phyloP scores from a whole-genome alignment of 129 eudicot species.

The Flaveria trinervia region DNA sequence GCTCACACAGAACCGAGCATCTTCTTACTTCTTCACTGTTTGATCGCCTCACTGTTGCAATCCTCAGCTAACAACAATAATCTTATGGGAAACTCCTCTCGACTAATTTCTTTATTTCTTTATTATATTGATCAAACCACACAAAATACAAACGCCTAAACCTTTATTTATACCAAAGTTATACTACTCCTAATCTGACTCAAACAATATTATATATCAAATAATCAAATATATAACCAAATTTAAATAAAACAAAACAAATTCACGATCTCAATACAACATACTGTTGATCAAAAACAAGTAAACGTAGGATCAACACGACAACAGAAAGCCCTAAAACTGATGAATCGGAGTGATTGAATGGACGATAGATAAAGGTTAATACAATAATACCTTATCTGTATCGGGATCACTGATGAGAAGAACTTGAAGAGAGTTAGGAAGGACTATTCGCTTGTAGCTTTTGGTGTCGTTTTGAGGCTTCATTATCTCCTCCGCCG shows the following conservation, averaged over 20 bases:
- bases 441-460: constrained; percentile 64
- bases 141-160: no score
- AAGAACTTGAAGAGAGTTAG: constrained; percentile 82
- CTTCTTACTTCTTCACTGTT: no score
- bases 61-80: no score
- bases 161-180: no score
- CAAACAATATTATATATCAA: no score
- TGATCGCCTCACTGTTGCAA: no score
- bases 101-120: no score
- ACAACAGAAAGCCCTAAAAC: constrained; percentile 16
- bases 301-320: background rate
- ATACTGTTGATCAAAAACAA: background rate
- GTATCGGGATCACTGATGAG: constrained; percentile 90
- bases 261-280: constrained; percentile 3
- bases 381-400: constrained; percentile 56
- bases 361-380: background rate
- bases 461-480: constrained; percentile 76
- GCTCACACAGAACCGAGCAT: no score
- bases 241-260: background rate
- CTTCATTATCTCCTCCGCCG: constrained; percentile 48
- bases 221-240: no score
- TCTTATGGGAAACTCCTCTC: no score
- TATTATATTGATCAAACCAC: no score
- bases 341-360: background rate
- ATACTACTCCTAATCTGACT: no score